These are phyloP conservation scores for Pyrus bretschneideri DNA, from an alignment of 306 rosid species.

Conservation along the genomic window DNA sequence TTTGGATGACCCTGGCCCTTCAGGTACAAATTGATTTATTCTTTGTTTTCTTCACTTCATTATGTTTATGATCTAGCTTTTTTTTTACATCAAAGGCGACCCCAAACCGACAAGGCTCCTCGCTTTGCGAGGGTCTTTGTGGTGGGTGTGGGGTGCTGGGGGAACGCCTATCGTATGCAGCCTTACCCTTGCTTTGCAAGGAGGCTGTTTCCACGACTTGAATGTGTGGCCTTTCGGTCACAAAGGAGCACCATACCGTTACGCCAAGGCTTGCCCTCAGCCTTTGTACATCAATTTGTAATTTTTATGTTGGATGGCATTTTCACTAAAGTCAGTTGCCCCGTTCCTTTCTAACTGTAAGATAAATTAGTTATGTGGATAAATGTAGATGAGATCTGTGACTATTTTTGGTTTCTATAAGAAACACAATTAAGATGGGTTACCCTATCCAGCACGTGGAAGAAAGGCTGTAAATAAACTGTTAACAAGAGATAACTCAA, in stretches of 20 bases:
- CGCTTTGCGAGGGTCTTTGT: too few species aligned
- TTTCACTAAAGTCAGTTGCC: neutral
- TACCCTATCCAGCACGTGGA: neutral
- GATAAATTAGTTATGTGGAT: neutral
- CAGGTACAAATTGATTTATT: conserved; percentile 34
- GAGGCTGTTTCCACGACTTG: too few species aligned
- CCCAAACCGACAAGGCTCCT: too few species aligned
- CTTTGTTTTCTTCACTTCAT: neutral
- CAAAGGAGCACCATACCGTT: too few species aligned
- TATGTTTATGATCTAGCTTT: neutral
- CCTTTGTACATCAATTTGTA: neutral
- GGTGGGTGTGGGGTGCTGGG: too few species aligned
- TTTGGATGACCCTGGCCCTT: conserved; percentile 35
- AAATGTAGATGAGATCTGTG: neutral
- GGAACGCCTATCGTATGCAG: too few species aligned
- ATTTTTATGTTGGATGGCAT: neutral
- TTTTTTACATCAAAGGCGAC: too few species aligned
- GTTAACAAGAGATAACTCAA: too few species aligned
- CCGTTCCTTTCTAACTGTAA: neutral
- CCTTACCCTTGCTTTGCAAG: too few species aligned
- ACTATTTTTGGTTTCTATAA: neutral
- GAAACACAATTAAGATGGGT: neutral
- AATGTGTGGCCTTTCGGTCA: too few species aligned
- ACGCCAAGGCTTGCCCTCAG: too few species aligned
- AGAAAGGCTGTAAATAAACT: neutral